Conservation (phyloP, 1,284 basidiomycete species). For the Acaromyces ingoldii region DNA sequence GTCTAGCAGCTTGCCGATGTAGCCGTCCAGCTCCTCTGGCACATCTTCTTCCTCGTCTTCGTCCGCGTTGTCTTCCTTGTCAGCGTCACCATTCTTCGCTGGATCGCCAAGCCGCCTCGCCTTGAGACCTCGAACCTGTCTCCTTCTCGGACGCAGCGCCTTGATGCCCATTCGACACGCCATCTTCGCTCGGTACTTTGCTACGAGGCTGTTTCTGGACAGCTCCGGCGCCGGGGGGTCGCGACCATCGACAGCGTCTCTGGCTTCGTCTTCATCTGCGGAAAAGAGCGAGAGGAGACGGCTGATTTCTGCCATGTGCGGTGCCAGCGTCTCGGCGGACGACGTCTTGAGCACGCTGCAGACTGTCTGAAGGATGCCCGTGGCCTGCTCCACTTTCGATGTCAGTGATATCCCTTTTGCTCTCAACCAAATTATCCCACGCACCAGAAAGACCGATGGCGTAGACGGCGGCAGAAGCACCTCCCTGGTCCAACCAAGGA, state of each 20-base stretch:
- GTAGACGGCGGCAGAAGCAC: conserved; percentile 49
- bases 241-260: conserved; percentile 30
- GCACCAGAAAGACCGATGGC: conserved; percentile 56
- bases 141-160: conserved; percentile 23
- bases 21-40: conserved; percentile 71
- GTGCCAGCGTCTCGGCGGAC: conserved; percentile 20
- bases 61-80: conserved; percentile 7
- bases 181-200: conserved; percentile 45
- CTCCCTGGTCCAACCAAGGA: conserved; percentile 21
- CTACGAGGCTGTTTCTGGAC: conserved; percentile 24
- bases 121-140: background rate
- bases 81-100: background rate
- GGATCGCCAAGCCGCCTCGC: background rate
- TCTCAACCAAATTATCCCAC: too few species aligned
- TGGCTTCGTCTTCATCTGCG: conserved; percentile 6
- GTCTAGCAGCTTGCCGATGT: conserved; percentile 70
- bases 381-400: too few species aligned
- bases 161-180: conserved; percentile 37
- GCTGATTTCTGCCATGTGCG: conserved; percentile 18
- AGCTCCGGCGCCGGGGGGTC: conserved; percentile 45
- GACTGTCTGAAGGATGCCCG: conserved; percentile 68
- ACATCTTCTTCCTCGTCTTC: conserved; percentile 62
- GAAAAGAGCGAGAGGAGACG: conserved; percentile 13
- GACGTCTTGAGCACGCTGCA: conserved; percentile 67
- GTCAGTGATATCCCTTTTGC: too few species aligned